phyloP scores from a whole-genome alignment of 805 yeast species.

The Barnettozyma sucrosica region DNA sequence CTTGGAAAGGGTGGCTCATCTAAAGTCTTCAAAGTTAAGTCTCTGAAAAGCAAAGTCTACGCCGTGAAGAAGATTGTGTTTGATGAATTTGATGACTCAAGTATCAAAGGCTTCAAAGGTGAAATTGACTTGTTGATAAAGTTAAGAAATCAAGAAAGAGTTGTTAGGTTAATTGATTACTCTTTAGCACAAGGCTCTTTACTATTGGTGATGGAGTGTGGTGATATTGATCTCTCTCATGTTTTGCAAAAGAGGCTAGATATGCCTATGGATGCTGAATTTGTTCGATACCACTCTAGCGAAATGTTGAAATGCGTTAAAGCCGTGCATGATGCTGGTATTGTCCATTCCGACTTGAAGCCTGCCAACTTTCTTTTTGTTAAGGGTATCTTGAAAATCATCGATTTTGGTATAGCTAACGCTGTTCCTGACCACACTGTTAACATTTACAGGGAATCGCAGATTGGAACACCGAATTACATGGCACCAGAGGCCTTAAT shows the following conservation, averaged over 20 bases:
- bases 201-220: constrained; percentile 86
- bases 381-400: constrained; percentile 76
- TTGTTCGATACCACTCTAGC: constrained; percentile 71
- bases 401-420: constrained; percentile 95
- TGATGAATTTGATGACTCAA: constrained; percentile 72
- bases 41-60: constrained; percentile 48
- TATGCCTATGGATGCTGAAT: constrained; percentile 56
- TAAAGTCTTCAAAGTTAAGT: constrained; percentile 75
- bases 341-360: constrained; percentile 77
- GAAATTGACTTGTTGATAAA: constrained; percentile 73
- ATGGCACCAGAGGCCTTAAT: constrained; percentile 96
- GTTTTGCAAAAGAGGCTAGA: constrained; percentile 56
- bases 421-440: constrained; percentile 90
- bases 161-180: constrained; percentile 72
- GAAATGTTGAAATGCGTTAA: constrained; percentile 78
- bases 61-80: constrained; percentile 80
- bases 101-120: constrained; percentile 77
- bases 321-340: constrained; percentile 82
- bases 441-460: constrained; percentile 83
- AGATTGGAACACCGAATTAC: constrained; percentile 92
- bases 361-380: constrained; percentile 76
- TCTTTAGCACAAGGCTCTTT: constrained; percentile 60
- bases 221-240: constrained; percentile 84
- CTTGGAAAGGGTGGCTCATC: constrained; percentile 92
- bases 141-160: constrained; percentile 58